These are phyloP conservation scores for Artemisia tridentata DNA, from an alignment of 129 eudicot species.

Conservation along the genomic window DNA sequence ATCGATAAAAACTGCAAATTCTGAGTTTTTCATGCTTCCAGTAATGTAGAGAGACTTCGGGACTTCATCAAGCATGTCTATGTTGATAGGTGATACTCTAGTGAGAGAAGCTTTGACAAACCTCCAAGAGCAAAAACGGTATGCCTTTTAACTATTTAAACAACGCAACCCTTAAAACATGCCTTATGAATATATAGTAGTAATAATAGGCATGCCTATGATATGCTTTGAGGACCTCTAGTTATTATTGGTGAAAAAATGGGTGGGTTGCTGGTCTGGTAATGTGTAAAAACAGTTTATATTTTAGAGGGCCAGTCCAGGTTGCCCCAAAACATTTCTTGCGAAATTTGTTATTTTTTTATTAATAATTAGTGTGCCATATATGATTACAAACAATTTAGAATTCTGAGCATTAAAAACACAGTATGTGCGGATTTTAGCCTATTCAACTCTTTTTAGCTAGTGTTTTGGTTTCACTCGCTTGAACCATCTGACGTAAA, in stretches of 20 bases:
- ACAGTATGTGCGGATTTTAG: too few relatives aligned
- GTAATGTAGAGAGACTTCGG: constrained; percentile 87
- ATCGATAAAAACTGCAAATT: constrained; percentile 3
- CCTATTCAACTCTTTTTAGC: too few relatives aligned
- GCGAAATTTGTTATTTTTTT: too few relatives aligned
- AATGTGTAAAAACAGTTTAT: too few relatives aligned
- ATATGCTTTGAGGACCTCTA: constrained; percentile 7
- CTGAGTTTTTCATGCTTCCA: constrained; percentile 35
- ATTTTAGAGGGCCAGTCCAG: too few relatives aligned
- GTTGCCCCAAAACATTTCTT: too few relatives aligned
- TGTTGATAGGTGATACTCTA: constrained; percentile 86
- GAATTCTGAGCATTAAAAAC: too few relatives aligned
- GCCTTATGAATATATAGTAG: neutral
- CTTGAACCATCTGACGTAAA: too few relatives aligned
- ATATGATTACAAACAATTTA: too few relatives aligned
- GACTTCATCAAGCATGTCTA: constrained; percentile 88
- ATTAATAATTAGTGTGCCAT: too few relatives aligned
- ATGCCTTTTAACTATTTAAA: constrained; percentile 16
- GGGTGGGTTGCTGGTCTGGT: neutral
- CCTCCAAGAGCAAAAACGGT: constrained; percentile 80
- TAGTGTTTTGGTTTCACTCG: too few relatives aligned
- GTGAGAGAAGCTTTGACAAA: constrained; percentile 71
- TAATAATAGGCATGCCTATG: constrained; percentile 8
- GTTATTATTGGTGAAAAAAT: neutral
- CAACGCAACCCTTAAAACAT: neutral